Conservation (phyloP, 31 red algal genomes). For the Asparagopsis taxiformis region DNA sequence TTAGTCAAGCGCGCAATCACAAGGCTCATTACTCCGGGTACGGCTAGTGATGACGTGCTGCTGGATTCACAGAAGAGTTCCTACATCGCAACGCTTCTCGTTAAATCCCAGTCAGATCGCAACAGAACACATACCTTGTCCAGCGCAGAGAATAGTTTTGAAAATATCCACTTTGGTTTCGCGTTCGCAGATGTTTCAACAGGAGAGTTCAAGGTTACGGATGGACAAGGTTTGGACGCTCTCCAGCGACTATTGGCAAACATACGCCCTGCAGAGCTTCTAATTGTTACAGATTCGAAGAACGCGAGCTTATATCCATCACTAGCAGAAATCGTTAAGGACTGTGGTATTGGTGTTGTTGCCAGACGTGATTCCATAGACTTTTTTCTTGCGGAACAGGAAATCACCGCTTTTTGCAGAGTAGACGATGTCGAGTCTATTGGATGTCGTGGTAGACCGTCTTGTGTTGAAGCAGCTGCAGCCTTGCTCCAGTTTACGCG, state of each 20-base stretch:
- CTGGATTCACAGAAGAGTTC: conserved; percentile 60
- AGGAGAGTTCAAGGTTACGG: conserved; percentile 41
- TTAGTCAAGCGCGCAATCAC: conserved; percentile 81
- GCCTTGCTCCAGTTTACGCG: conserved; percentile 7
- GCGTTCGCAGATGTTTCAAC: conserved; percentile 43
- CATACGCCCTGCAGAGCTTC: conserved; percentile 58
- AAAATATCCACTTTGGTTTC: too few species aligned
- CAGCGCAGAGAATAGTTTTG: too few species aligned
- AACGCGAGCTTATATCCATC: background rate
- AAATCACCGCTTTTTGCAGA: conserved; percentile 11
- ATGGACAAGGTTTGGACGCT: conserved; percentile 26
- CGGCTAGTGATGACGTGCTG: conserved; percentile 66
- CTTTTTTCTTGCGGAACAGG: conserved; percentile 8
- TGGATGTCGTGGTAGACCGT: conserved; percentile 38
- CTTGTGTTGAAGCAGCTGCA: conserved; percentile 29
- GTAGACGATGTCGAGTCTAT: conserved; percentile 55
- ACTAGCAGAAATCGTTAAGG: background rate
- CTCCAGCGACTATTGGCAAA: conserved; percentile 46
- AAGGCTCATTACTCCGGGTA: conserved; percentile 85
- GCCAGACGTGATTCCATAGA: conserved; percentile 1
- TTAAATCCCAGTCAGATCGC: conserved; percentile 1
- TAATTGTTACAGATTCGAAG: conserved; percentile 26
- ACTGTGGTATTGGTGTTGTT: conserved; percentile 3
- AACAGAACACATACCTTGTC: too few species aligned
- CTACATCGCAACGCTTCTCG: conserved; percentile 48